These are phyloP conservation scores for Fusarium concolor DNA, from an alignment of 2,329 filamentous ascomycete species.

Conservation along the genomic window DNA sequence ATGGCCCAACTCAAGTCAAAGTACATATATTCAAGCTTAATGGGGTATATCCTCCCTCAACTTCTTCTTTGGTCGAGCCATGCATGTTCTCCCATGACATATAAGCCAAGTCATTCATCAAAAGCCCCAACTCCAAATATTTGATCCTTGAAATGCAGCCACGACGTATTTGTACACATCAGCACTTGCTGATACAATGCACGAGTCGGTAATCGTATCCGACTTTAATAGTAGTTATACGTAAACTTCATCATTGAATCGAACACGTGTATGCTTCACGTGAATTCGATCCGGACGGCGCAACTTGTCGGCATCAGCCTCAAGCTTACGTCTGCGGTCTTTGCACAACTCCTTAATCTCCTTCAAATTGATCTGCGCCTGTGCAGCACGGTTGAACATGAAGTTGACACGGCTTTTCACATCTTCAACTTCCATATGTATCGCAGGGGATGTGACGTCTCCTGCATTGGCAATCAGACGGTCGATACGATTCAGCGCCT, in stretches of 20 bases:
- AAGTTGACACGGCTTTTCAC: slow-evolving; percentile 1
- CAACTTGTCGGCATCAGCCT: slow-evolving; percentile 11
- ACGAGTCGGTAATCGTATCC: neutral
- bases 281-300: slow-evolving; percentile 12
- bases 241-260: neutral
- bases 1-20: neutral
- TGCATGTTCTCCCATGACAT: neutral
- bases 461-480: neutral
- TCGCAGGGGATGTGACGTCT: neutral
- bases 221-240: neutral
- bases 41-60: neutral
- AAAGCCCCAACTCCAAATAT: slow-evolving; percentile 8
- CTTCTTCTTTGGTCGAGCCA: neutral
- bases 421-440: slow-evolving; percentile 10
- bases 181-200: neutral
- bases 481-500: neutral
- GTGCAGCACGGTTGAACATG: neutral
- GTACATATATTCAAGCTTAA: neutral
- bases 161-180: neutral
- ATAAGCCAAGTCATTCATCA: neutral
- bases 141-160: neutral
- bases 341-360: neutral
- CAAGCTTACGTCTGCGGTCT: slow-evolving; percentile 10
- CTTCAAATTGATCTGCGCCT: neutral
- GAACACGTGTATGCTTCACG: slow-evolving; percentile 2